These are phyloP conservation scores for Panus rudis DNA, from an alignment of 768 basidiomycete species.

Conservation along the genomic window DNA sequence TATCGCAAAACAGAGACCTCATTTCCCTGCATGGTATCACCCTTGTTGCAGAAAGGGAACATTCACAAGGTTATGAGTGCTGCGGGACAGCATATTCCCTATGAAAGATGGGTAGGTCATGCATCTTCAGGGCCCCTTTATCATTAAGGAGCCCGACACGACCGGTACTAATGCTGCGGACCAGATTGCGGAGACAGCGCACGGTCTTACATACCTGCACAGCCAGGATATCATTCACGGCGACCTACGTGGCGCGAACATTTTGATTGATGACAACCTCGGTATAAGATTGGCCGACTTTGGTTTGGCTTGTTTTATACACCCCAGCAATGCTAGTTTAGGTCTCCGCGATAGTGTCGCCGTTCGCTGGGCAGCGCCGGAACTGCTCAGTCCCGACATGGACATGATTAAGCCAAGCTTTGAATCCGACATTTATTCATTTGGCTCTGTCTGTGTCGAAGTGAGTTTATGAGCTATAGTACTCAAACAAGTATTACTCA, in stretches of 20 bases:
- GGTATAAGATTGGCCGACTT: conserved; percentile 10
- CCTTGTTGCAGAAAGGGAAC: conserved; percentile 6
- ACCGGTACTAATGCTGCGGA: too few relatives aligned
- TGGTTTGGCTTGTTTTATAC: conserved; percentile 6
- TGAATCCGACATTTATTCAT: conserved; percentile 2
- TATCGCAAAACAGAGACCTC: background rate
- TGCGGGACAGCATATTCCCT: background rate
- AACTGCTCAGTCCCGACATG: conserved; percentile 1
- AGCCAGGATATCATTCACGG: conserved; percentile 3
- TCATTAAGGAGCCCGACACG: background rate
- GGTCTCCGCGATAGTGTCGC: background rate
- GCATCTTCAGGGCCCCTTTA: background rate
- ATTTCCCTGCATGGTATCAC: conserved; percentile 5
- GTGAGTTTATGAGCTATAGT: too few relatives aligned
- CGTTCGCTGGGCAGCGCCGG: too few relatives aligned
- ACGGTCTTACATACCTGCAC: conserved; percentile 6
- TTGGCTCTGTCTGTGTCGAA: conserved; percentile 1
- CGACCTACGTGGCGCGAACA: conserved; percentile 5
- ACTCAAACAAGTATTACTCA: too few relatives aligned
- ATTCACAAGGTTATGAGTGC: background rate
- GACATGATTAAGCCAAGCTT: background rate
- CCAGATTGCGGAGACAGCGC: conserved; percentile 3
- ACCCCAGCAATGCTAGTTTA: too few relatives aligned
- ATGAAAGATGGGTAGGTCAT: background rate
- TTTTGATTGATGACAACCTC: conserved; percentile 5